These are phyloP conservation scores for Rhodomyrtus tomentosa DNA, from an alignment of 345 rosid species.

Conservation along the genomic window DNA sequence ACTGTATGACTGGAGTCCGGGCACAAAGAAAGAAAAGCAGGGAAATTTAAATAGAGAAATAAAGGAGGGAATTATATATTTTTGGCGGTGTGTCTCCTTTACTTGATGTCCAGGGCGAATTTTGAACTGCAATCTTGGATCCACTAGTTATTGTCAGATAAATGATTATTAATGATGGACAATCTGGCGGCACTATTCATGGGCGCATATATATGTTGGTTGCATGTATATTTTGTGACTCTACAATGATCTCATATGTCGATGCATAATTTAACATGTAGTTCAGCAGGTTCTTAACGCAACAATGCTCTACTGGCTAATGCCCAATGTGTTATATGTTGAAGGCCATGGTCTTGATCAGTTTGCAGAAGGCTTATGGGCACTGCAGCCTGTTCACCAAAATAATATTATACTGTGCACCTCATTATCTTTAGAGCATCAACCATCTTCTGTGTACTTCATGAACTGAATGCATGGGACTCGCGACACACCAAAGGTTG, in stretches of 20 bases:
- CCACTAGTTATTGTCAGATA: neutral
- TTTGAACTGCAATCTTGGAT: neutral
- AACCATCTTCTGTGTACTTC: neutral
- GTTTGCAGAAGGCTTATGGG: slow-evolving; percentile 53
- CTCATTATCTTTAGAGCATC: neutral
- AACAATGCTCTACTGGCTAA: slow-evolving; percentile 56
- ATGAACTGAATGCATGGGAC: neutral
- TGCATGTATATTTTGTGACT: neutral
- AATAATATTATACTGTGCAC: slow-evolving; percentile 21
- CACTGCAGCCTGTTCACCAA: slow-evolving; percentile 47
- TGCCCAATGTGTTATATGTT: slow-evolving; percentile 47
- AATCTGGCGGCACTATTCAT: neutral
- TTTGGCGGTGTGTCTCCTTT: neutral
- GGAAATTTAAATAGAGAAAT: neutral
- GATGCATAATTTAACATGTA: neutral
- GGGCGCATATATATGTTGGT: neutral
- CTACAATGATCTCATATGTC: neutral
- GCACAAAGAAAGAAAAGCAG: neutral
- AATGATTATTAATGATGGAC: neutral
- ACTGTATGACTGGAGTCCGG: neutral
- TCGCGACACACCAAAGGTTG: slow-evolving; percentile 30
- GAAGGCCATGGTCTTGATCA: slow-evolving; percentile 61
- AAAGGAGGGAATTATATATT: neutral
- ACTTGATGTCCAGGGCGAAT: neutral
- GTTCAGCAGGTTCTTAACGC: slow-evolving; percentile 47